A percentile compares a stretch with the other conserved stretches of the same genome.
Evolutionary conservation across 202 grass and related monocot genomes (phyloP).

Genomic region (Panicum virgatum): DNA sequence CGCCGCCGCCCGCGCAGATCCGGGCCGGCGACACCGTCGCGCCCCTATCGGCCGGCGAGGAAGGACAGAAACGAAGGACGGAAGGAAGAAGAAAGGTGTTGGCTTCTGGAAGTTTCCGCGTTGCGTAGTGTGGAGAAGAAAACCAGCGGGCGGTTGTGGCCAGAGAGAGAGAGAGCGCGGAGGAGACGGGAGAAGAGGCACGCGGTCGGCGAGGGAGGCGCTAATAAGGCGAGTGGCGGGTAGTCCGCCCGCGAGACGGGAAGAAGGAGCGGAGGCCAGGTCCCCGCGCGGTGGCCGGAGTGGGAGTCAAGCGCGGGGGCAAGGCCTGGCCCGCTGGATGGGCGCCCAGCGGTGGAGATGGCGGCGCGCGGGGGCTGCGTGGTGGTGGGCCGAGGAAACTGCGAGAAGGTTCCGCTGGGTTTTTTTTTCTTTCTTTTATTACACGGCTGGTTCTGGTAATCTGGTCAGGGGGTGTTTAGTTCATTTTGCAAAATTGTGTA

Average conservation of each 20-base stretch:
- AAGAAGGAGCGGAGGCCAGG: background rate
- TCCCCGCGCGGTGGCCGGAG: background rate
- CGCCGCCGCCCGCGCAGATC: constrained; percentile 27
- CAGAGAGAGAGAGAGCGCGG: background rate
- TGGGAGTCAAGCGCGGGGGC: background rate
- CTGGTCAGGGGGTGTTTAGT: no score
- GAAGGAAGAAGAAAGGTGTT: background rate
- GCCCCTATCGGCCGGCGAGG: background rate
- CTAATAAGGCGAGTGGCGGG: constrained; percentile 26
- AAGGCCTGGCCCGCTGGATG: background rate
- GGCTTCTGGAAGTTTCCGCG: constrained; percentile 54
- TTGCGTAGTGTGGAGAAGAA: constrained; percentile 19
- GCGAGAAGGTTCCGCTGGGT: constrained; percentile 47
- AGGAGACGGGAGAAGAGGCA: background rate
- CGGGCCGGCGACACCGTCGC: background rate
- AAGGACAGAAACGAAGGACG: background rate
- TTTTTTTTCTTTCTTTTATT: constrained; percentile 22
- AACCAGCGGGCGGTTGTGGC: background rate
- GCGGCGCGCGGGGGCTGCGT: background rate
- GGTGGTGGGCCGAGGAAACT: constrained; percentile 10
- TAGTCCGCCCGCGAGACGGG: no score
- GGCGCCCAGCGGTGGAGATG: background rate
- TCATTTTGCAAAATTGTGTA: no score
- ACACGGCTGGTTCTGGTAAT: background rate
- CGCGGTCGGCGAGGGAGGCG: constrained; percentile 14